Conservation (phyloP, 2,329 filamentous ascomycete genomes). For the Kalaharituber pfeilii region DNA sequence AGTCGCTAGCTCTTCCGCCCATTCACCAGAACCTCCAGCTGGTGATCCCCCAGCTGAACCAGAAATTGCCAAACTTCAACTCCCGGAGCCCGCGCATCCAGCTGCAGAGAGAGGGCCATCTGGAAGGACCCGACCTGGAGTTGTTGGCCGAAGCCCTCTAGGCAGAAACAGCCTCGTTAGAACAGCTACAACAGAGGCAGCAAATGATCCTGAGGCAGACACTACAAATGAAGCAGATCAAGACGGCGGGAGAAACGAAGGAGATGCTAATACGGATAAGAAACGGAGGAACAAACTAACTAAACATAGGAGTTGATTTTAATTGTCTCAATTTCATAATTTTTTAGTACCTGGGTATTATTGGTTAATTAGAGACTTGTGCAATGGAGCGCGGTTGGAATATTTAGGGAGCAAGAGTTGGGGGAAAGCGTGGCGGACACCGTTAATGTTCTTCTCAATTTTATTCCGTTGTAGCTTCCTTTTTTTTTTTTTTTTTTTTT, state of each 20-base stretch:
- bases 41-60: background rate
- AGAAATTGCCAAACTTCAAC: background rate
- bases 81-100: background rate
- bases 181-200: conserved; percentile 19
- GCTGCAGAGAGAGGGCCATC: background rate
- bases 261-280: conserved; percentile 17
- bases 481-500: no score
- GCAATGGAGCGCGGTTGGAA: no score
- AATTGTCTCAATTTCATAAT: no score
- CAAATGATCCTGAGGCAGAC: no score
- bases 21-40: background rate
- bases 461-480: no score
- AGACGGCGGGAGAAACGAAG: conserved; percentile 13
- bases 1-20: background rate
- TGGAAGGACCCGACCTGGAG: conserved; percentile 15
- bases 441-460: no score
- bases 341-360: no score
- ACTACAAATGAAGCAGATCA: no score
- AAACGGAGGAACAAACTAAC: conserved; percentile 15
- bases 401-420: no score
- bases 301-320: conserved; percentile 4
- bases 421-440: no score
- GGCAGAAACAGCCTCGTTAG: conserved; percentile 26
- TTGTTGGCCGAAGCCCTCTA: conserved; percentile 26
- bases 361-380: no score